Conservation (phyloP, 2,329 filamentous ascomycete species). For the Trichophyton equinum region DNA sequence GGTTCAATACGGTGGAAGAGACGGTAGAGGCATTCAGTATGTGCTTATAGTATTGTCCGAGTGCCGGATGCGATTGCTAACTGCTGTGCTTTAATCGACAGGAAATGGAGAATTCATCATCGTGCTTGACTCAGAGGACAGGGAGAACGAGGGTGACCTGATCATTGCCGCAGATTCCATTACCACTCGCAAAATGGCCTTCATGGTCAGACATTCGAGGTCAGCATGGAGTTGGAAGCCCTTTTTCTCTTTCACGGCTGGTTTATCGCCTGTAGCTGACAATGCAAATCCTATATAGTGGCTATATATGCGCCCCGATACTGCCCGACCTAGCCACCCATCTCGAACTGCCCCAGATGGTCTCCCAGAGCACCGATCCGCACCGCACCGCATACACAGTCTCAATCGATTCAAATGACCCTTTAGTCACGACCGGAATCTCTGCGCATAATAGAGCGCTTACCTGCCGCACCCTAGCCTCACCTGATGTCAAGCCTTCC, state of each 20-base stretch:
- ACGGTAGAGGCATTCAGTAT: constrained; percentile 31
- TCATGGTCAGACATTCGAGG: constrained; percentile 80
- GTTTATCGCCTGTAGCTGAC: neutral
- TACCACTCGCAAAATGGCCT: constrained; percentile 84
- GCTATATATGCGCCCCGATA: constrained; percentile 82
- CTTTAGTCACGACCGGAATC: constrained; percentile 75
- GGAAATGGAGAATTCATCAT: constrained; percentile 84
- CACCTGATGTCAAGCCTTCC: constrained; percentile 43
- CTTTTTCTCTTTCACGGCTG: neutral
- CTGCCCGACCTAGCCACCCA: constrained; percentile 53
- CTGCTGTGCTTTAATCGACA: constrained; percentile 21
- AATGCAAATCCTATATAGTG: constrained; percentile 35
- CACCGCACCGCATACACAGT: constrained; percentile 90
- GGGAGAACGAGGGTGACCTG: constrained; percentile 96
- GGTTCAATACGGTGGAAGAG: constrained; percentile 33
- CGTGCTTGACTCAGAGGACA: constrained; percentile 79
- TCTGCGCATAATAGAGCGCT: constrained; percentile 75
- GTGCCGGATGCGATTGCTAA: neutral
- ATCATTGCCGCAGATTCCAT: constrained; percentile 82
- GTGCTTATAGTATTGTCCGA: constrained; percentile 10
- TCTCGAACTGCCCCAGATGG: constrained; percentile 83
- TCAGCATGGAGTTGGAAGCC: constrained; percentile 13
- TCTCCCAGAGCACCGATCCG: constrained; percentile 62
- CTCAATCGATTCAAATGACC: constrained; percentile 65
- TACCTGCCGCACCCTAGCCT: constrained; percentile 66